These are phyloP conservation scores for Fraxinus excelsior DNA, from an alignment of 257 asterid species.

Conservation along the genomic window DNA sequence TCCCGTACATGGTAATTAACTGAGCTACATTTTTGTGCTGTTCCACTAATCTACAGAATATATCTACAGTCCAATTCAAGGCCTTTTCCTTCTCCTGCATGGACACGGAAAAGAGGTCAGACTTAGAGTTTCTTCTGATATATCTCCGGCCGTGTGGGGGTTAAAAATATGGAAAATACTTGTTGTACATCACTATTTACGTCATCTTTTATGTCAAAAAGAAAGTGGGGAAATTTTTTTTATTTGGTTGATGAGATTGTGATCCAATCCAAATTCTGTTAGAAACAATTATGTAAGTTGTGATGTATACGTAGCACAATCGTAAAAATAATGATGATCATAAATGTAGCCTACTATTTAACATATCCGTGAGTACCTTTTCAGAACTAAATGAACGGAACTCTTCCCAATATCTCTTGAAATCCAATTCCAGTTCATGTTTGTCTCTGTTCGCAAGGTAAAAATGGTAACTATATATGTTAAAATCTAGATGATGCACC, in stretches of 20 bases:
- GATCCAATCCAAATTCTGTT: too few species aligned
- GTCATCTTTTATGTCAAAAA: too few species aligned
- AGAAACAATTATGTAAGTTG: too few species aligned
- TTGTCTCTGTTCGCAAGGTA: conserved; percentile 48
- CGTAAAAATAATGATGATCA: not conserved
- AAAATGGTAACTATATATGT: conserved; percentile 5
- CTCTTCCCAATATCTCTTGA: conserved; percentile 97
- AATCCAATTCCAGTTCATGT: conserved; percentile 93
- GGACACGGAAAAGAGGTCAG: conserved; percentile 34
- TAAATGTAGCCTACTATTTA: conserved; percentile 1
- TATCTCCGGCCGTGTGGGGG: not conserved
- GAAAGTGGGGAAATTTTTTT: too few species aligned
- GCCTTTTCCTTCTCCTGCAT: conserved; percentile 97
- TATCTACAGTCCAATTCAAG: conserved; percentile 86
- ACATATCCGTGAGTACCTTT: conserved; percentile 40
- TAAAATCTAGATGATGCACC: conserved; percentile 13
- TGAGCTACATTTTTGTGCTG: conserved; percentile 87
- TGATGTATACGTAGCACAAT: too few species aligned
- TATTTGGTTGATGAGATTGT: too few species aligned
- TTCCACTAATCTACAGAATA: conserved; percentile 95
- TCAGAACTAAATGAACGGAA: conserved; percentile 85
- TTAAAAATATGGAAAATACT: too few species aligned
- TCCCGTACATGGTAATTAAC: conserved; percentile 75
- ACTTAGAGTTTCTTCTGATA: not conserved
- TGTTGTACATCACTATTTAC: too few species aligned